A percentile compares a stretch with the other conserved stretches of the same genome.
Evolutionary conservation across 257 asterid genomes (phyloP).

Genomic region (Ligustrum vulgare): DNA sequence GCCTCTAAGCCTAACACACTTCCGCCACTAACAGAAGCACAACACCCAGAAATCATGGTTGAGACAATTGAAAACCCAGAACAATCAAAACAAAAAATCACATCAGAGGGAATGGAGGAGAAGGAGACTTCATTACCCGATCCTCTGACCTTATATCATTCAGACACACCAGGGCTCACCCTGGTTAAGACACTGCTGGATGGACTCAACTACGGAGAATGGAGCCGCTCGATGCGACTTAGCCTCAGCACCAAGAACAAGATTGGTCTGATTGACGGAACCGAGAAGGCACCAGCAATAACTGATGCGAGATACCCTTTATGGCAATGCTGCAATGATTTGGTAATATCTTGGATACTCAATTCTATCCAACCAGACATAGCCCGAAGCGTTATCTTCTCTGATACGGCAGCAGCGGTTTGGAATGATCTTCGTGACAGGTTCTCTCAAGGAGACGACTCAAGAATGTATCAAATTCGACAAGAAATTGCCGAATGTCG

Average conservation of each 20-base stretch:
- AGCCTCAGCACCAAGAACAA: not conserved
- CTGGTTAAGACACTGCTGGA: not conserved
- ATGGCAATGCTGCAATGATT: not conserved
- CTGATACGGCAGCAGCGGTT: too few species aligned
- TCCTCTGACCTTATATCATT: not conserved
- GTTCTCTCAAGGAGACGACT: not conserved
- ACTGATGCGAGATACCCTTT: not conserved
- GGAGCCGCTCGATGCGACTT: not conserved
- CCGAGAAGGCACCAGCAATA: not conserved
- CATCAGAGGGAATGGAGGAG: not conserved
- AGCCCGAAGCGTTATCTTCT: not conserved
- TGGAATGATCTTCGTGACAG: too few species aligned
- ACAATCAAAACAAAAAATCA: not conserved
- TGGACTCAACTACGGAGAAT: slow-evolving; percentile 3
- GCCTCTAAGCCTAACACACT: not conserved
- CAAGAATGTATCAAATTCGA: not conserved
- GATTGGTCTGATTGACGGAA: not conserved
- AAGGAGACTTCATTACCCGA: not conserved
- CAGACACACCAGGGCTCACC: not conserved
- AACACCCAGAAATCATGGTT: not conserved
- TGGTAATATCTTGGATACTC: not conserved
- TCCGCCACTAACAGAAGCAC: not conserved
- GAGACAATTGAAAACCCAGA: not conserved
- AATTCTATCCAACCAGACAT: not conserved
- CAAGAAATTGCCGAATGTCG: not conserved